These are phyloP conservation scores for Testicularia cyperi DNA, from an alignment of 1,284 basidiomycete species.

Conservation along the genomic window DNA sequence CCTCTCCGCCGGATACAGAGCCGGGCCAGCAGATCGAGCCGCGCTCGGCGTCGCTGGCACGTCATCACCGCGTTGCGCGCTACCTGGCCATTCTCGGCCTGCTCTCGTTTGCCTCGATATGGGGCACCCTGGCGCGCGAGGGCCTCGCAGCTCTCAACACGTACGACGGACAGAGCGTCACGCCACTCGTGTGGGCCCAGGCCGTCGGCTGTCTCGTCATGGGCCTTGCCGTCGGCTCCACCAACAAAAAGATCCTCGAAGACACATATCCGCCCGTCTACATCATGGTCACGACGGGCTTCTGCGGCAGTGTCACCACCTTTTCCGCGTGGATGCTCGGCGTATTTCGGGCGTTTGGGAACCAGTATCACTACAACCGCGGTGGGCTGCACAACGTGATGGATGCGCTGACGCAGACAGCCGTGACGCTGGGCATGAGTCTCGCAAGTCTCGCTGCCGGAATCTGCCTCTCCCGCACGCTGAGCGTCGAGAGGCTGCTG, in stretches of 20 bases:
- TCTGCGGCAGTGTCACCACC: slow-evolving; percentile 93
- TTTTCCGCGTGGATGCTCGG: slow-evolving; percentile 94
- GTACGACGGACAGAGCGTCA: slow-evolving; percentile 76
- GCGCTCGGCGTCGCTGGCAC: background rate
- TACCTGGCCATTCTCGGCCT: slow-evolving; percentile 50
- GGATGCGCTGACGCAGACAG: slow-evolving; percentile 55
- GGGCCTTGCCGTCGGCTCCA: slow-evolving; percentile 61
- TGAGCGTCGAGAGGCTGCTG: slow-evolving; percentile 7
- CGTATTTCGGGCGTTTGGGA: slow-evolving; percentile 81
- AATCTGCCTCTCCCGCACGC: slow-evolving; percentile 14
- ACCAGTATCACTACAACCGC: slow-evolving; percentile 67
- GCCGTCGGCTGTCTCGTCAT: slow-evolving; percentile 87
- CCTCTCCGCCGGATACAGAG: slow-evolving; percentile 3
- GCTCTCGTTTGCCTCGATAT: slow-evolving; percentile 58
- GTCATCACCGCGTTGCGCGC: slow-evolving; percentile 8
- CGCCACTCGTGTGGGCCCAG: slow-evolving; percentile 83
- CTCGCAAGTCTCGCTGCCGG: slow-evolving; percentile 41
- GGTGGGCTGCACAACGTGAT: slow-evolving; percentile 73
- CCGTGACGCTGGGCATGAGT: slow-evolving; percentile 46
- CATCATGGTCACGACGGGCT: slow-evolving; percentile 85
- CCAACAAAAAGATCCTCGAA: slow-evolving; percentile 38
- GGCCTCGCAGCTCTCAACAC: slow-evolving; percentile 62
- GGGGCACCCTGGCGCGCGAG: slow-evolving; percentile 61
- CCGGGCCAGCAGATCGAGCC: slow-evolving; percentile 16
- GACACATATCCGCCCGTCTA: slow-evolving; percentile 66